Conservation (phyloP, 2,329 filamentous ascomycete species). For the Lecanicillium sp. region DNA sequence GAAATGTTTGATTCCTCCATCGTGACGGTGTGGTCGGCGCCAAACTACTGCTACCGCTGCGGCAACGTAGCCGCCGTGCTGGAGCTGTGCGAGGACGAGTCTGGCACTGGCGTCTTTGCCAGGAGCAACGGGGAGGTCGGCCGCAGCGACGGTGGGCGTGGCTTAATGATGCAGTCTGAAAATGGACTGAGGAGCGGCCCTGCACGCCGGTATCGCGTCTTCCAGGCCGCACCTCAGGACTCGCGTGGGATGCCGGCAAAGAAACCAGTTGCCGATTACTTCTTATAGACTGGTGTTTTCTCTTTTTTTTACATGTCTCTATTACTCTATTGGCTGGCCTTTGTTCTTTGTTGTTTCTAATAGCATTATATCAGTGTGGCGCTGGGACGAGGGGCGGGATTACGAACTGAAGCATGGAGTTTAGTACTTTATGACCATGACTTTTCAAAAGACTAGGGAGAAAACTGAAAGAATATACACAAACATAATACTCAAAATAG, state of each 20-base stretch:
- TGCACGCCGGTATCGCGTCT: conserved; percentile 85
- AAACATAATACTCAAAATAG: too few relatives aligned
- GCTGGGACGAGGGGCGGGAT: too few relatives aligned
- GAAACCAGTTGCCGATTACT: conserved; percentile 96
- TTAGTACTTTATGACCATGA: too few relatives aligned
- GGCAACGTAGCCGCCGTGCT: conserved; percentile 94
- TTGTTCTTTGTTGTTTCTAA: too few relatives aligned
- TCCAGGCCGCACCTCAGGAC: conserved; percentile 94
- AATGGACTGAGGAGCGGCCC: conserved; percentile 53
- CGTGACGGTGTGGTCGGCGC: conserved; percentile 97
- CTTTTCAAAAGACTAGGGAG: too few relatives aligned
- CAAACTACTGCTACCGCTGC: conserved; percentile 94
- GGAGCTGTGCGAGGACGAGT: conserved; percentile 81
- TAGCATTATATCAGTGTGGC: too few relatives aligned
- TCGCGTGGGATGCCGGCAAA: conserved; percentile 96
- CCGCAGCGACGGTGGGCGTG: conserved; percentile 41
- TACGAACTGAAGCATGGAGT: too few relatives aligned
- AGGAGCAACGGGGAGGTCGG: conserved; percentile 64
- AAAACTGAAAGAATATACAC: too few relatives aligned
- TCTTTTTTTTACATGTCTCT: too few relatives aligned
- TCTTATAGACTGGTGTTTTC: conserved; percentile 46
- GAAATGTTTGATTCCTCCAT: conserved; percentile 97
- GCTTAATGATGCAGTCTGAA: conserved; percentile 41
- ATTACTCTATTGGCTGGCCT: too few relatives aligned
- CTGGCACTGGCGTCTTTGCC: conserved; percentile 62